These are phyloP conservation scores for Tilletia horrida DNA, from an alignment of 1,284 basidiomycete species.

Conservation along the genomic window DNA sequence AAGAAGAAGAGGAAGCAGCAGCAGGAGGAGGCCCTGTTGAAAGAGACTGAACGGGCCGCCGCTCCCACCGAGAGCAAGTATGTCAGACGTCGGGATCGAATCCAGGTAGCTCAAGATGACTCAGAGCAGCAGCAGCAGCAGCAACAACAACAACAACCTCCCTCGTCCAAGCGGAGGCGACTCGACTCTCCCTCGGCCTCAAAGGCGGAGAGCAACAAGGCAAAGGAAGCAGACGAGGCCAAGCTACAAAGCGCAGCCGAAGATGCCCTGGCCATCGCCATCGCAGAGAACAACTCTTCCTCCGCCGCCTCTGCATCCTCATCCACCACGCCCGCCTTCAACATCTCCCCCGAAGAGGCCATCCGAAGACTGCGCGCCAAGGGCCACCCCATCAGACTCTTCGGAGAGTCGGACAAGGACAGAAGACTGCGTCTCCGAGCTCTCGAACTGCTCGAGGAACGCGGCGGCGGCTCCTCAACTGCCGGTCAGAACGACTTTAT, in stretches of 20 bases:
- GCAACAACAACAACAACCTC: not conserved
- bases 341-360: slow-evolving; percentile 89
- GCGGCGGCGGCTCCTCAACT: slow-evolving; percentile 21
- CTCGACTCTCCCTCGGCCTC: not conserved
- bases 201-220: not conserved
- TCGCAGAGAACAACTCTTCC: not conserved
- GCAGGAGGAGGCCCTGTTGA: not conserved
- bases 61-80: not conserved
- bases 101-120: not conserved
- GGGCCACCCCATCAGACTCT: slow-evolving; percentile 89
- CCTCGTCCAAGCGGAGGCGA: slow-evolving; percentile 6
- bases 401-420: slow-evolving; percentile 92
- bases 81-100: slow-evolving; percentile 9
- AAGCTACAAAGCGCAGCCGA: not conserved
- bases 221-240: not conserved
- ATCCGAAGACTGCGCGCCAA: slow-evolving; percentile 80
- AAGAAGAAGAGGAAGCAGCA: slow-evolving; percentile 3
- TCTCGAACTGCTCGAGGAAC: slow-evolving; percentile 74
- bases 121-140: not conserved
- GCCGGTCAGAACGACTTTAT: slow-evolving; percentile 72
- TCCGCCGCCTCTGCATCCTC: not conserved
- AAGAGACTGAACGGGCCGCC: not conserved
- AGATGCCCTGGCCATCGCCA: slow-evolving; percentile 13
- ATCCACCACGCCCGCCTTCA: slow-evolving; percentile 64
- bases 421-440: slow-evolving; percentile 82